Evolutionary conservation across 2,329 filamentous ascomycete species (phyloP), one percentile per base, ranked within the genome.

Genomic region (Colletotrichum lini): DNA sequence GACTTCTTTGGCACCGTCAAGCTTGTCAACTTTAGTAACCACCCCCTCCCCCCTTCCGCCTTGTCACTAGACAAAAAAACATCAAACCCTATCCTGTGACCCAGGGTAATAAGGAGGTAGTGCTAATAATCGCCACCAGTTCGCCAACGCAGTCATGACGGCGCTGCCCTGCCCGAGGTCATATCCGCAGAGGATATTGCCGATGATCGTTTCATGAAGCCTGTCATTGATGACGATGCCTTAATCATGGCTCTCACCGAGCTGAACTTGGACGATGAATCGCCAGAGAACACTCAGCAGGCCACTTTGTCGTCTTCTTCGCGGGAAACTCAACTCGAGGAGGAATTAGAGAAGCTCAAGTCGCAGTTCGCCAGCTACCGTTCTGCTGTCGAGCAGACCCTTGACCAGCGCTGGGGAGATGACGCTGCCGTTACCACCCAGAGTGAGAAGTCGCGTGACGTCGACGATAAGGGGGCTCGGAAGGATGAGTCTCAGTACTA

Each of bases 221-320:
- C 96, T 0, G 91, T 95, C 4, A 83, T 99, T 9, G 92, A 96
- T 70, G 94, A 98, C 75, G 96, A 99, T 79, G 93, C 95, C 4
- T 85, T 98, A 64, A 89, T 99, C 42, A 95, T 97, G 79, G 93
- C 90, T 67, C 86, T 99, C 23, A 96, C 97, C 74, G 96, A 98
- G 73, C 85, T 97, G 15, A 79, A 80, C 21, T 85, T 87, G 12
- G 82, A 85, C 47, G 81, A 85, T 38, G 81, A 82, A 15, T 76
- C 81, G 18, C 26, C 74, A 18, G 73, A 72, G 12, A 65, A 70
- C 7, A 44, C 54, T 7, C 64, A 75, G 75, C 61, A 74, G 71
- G 53, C 61, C 69, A 75, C 79, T 23, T 80, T 85, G 23, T 81
- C 82, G 23, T 74, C 88, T 50, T 78, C 83, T 50, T 82, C 85